Evolutionary conservation across 2,329 filamentous ascomycete species (phyloP).

Genomic region (Aspergillus piperis): DNA sequence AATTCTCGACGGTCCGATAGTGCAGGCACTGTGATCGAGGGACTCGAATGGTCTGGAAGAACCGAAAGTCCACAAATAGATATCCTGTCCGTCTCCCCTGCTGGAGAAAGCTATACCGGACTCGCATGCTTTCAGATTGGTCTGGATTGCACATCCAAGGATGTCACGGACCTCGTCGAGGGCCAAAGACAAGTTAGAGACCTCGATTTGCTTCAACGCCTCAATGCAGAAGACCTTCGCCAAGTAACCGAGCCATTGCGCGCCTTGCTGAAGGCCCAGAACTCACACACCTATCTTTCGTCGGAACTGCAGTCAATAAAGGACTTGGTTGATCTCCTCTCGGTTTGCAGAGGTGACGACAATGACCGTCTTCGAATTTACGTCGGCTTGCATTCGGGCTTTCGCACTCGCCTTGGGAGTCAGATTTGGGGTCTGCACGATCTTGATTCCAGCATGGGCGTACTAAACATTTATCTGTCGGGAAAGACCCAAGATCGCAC

Average conservation of each 20-base stretch:
- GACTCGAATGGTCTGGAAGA: conserved; percentile 17
- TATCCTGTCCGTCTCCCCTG: conserved; percentile 25
- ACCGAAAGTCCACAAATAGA: conserved; percentile 16
- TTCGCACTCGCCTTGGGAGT: conserved; percentile 20
- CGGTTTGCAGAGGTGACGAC: conserved; percentile 8
- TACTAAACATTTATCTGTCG: conserved; percentile 36
- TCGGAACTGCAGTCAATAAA: not conserved
- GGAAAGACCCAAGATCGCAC: conserved; percentile 35
- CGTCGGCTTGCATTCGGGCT: conserved; percentile 27
- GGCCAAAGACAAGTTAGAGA: conserved; percentile 27
- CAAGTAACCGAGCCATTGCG: conserved; percentile 22
- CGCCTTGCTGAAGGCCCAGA: conserved; percentile 12
- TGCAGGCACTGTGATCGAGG: conserved; percentile 15
- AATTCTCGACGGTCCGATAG: conserved; percentile 3
- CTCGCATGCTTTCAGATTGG: conserved; percentile 34
- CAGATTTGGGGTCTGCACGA: conserved; percentile 26
- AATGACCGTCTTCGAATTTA: conserved; percentile 18
- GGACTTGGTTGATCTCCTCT: conserved; percentile 15
- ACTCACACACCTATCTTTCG: not conserved
- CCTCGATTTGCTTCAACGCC: conserved; percentile 22
- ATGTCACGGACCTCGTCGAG: conserved; percentile 26
- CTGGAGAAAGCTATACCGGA: conserved; percentile 24
- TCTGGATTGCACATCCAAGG: conserved; percentile 22
- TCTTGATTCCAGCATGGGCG: conserved; percentile 4
- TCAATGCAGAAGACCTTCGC: conserved; percentile 22